Evolutionary conservation across 306 rosid genomes (phyloP), one percentile per base, ranked within the genome.

Genomic region (Medicago lupulina): DNA sequence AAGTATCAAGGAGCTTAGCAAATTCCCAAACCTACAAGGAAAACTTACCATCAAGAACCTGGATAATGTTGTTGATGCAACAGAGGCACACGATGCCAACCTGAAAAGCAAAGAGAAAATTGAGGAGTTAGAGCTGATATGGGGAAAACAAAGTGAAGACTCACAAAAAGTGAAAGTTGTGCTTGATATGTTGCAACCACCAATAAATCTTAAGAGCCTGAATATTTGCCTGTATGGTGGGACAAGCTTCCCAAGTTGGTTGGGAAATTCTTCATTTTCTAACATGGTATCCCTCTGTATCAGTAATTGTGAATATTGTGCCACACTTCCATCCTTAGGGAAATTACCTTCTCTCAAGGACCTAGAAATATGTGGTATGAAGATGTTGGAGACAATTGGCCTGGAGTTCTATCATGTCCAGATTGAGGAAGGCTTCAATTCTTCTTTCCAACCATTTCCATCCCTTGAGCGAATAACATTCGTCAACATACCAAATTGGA

Each of bases 381-480:
- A 4, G 9, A 6, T 4, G 1, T 5, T 49, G 55, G 19, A 15
- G 3, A 49, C 9, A 50, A 15, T 50, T 50, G 19, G 57, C 1
- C 4, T 0, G 0, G 21, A 50, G 19, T 50, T 50, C 19, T 50
- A 50, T n/a, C 7, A 6, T 50, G 9, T 2, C 19, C 9, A 15
- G 9, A 9, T 0, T 2, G 57, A 8, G 2, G 57, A n/a, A 7
- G 8, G 57, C 5, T 50, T 9, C 21, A n/a, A 50, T 50, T 50
- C 57, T 50, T 50, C 57, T 3, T 69, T 11, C 74, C 74, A 49
- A 69, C 46, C 61, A 49, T 49, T 69, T 69, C 61, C 44, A n/a
- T 69, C 61, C 10, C 57, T 69, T 11, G 61, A 69, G 61, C 2
- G 1, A 9, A 2, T 69, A 19, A 6, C 4, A 13, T 46, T 69